Percentiles rank a stretch among this genome's conserved stretches.
Evolutionary conservation across 106 monocot genomes (phyloP).

Genomic region (Dendrobium chrysotoxum): DNA sequence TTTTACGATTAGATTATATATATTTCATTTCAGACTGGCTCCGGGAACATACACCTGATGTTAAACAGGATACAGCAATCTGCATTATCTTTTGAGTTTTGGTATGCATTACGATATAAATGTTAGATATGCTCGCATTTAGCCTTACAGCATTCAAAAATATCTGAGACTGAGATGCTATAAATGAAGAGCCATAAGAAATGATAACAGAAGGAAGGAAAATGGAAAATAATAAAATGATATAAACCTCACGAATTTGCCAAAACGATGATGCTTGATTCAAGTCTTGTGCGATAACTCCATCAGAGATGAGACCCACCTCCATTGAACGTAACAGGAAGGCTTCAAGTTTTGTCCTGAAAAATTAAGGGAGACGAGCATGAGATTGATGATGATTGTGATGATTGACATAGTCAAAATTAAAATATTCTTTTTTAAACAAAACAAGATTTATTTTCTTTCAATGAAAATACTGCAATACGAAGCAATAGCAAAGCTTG

Average conservation of each 20-base stretch:
- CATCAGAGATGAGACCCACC: conserved; percentile 72
- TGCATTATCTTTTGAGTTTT: not conserved
- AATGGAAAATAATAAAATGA: not conserved
- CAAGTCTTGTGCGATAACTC: conserved; percentile 88
- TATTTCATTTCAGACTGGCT: not conserved
- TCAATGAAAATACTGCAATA: too few relatives aligned
- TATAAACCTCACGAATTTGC: conserved; percentile 81
- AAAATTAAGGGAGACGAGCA: not conserved
- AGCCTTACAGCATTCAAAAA: not conserved
- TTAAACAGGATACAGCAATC: not conserved
- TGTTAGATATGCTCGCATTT: not conserved
- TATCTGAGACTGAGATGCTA: not conserved
- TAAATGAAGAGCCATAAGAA: conserved; percentile 5
- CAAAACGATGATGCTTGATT: conserved; percentile 91
- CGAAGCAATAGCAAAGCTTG: too few relatives aligned
- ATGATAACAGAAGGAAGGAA: conserved; percentile 1
- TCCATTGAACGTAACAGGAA: conserved; percentile 70
- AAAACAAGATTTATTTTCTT: too few relatives aligned
- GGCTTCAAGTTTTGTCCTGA: conserved; percentile 75
- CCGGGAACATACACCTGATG: not conserved
- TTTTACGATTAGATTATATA: not conserved
- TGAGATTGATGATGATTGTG: not conserved
- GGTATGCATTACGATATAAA: not conserved
- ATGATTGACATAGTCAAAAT: not conserved
- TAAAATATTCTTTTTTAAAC: not conserved